Evolutionary conservation across 2,329 filamentous ascomycete genomes (phyloP).

Genomic region (Diaporthe batatas): DNA sequence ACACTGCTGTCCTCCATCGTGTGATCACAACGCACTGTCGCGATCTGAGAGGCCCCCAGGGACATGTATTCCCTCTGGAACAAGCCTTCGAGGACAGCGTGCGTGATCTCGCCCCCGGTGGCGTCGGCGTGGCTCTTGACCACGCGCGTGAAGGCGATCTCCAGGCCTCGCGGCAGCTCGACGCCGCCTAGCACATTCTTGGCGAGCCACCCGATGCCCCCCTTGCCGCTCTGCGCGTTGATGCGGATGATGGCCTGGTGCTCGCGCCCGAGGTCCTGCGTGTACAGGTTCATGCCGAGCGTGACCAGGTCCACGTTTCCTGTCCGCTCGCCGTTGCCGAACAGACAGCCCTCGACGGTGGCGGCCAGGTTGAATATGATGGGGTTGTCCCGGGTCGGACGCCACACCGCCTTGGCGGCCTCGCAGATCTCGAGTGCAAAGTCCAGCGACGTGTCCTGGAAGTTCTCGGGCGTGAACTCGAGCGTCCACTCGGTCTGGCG

Average conservation of each 20-base stretch:
- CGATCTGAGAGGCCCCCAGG: too few species aligned
- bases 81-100: too few species aligned
- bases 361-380: constrained; percentile 98
- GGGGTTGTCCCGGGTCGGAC: constrained; percentile 79
- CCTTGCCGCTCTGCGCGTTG: constrained; percentile 96
- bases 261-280: constrained; percentile 93
- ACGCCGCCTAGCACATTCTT: too few species aligned
- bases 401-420: constrained; percentile 95
- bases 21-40: too few species aligned
- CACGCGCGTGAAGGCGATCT: too few species aligned
- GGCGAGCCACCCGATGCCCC: constrained; percentile 93
- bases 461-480: constrained; percentile 88
- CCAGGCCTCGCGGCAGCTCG: too few species aligned
- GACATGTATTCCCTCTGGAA: too few species aligned
- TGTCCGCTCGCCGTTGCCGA: constrained; percentile 95
- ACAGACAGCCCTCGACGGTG: constrained; percentile 94
- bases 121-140: too few species aligned
- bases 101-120: too few species aligned
- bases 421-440: constrained; percentile 88
- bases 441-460: constrained; percentile 89
- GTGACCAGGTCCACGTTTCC: constrained; percentile 97
- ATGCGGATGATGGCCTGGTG: constrained; percentile 98
- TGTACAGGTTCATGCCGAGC: constrained; percentile 94
- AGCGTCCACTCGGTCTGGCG: constrained; percentile 83
- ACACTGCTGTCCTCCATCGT: too few species aligned